phyloP scores from a whole-genome alignment of 768 basidiomycete species.

The Agrocybe pediades region DNA sequence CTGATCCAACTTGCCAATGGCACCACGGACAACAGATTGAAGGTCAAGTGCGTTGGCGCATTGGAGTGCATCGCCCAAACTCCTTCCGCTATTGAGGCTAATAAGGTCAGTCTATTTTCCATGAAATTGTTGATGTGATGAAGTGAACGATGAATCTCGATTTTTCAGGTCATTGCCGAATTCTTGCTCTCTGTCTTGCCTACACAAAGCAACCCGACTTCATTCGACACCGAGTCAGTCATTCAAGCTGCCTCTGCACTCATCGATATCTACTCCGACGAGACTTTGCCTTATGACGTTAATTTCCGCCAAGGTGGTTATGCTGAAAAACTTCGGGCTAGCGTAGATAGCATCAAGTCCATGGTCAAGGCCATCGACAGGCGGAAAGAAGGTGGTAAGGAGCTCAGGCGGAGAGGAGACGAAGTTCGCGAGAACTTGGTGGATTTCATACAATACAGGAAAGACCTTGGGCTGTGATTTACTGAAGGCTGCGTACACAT shows the following conservation, averaged over 20 bases:
- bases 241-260: slow-evolving; percentile 81
- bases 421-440: slow-evolving; percentile 75
- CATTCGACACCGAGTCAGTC: slow-evolving; percentile 63
- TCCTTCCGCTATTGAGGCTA: slow-evolving; percentile 62
- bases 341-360: slow-evolving; percentile 63
- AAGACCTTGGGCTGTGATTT: slow-evolving; percentile 43
- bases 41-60: slow-evolving; percentile 83
- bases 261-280: slow-evolving; percentile 94
- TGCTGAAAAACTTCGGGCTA: slow-evolving; percentile 54
- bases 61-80: slow-evolving; percentile 82
- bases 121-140: neutral
- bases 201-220: slow-evolving; percentile 35
- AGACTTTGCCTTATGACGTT: slow-evolving; percentile 73
- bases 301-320: slow-evolving; percentile 73
- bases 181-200: slow-evolving; percentile 71
- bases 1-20: slow-evolving; percentile 68
- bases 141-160: neutral
- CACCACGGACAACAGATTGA: slow-evolving; percentile 52
- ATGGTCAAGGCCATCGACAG: slow-evolving; percentile 67
- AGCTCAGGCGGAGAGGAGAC: slow-evolving; percentile 69
- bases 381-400: slow-evolving; percentile 65
- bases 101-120: slow-evolving; percentile 43
- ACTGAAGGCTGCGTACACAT: neutral
- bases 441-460: slow-evolving; percentile 76
- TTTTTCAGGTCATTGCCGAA: slow-evolving; percentile 54